These are phyloP conservation scores for Combretum micranthum DNA, from an alignment of 345 rosid genomes.

Conservation along the genomic window DNA sequence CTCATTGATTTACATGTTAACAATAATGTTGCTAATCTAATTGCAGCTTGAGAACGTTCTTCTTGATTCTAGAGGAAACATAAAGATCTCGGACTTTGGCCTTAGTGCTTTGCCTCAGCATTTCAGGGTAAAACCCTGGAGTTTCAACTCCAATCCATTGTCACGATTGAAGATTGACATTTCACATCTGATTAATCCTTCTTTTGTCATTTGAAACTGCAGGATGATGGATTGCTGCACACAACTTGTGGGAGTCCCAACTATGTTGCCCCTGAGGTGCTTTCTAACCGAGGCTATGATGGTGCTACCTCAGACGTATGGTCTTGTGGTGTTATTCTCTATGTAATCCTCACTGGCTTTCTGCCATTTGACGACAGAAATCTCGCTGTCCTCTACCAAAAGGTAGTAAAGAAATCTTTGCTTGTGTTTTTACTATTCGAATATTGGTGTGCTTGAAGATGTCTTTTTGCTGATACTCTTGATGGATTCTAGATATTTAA, in stretches of 20 bases:
- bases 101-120: constrained; percentile 96
- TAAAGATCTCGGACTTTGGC: constrained; percentile 93
- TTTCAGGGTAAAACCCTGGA: constrained; percentile 52
- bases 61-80: constrained; percentile 66
- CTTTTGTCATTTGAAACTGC: constrained; percentile 6
- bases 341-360: constrained; percentile 74
- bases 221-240: constrained; percentile 89
- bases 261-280: constrained; percentile 95
- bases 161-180: constrained; percentile 1
- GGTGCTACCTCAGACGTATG: constrained; percentile 89
- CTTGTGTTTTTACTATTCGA: neutral
- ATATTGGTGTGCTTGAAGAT: neutral
- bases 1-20: neutral
- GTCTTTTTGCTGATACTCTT: neutral
- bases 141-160: neutral
- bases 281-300: constrained; percentile 77
- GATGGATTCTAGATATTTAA: constrained; percentile 55
- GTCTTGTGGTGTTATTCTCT: constrained; percentile 92
- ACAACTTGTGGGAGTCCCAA: constrained; percentile 99
- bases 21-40: neutral
- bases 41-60: constrained; percentile 88
- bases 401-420: constrained; percentile 35
- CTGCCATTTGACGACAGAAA: constrained; percentile 97
- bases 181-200: neutral
- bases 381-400: constrained; percentile 86